These are phyloP conservation scores for Thymus quinquecostatus DNA, from an alignment of 257 asterid genomes.

Conservation along the genomic window DNA sequence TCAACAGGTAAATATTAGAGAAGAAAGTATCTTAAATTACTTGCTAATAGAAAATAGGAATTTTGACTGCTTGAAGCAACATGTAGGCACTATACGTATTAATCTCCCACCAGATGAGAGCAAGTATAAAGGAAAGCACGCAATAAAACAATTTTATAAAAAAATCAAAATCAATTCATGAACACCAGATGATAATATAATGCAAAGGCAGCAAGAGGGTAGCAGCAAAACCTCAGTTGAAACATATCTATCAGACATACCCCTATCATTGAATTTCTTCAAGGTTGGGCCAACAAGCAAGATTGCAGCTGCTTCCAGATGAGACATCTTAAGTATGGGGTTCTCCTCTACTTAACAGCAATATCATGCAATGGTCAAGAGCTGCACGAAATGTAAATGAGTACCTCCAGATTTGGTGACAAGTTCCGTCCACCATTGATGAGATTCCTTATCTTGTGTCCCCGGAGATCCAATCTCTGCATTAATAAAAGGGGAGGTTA, in stretches of 20 bases:
- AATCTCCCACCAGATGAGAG: conserved; percentile 18
- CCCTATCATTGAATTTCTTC: conserved; percentile 94
- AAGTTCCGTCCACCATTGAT: conserved; percentile 66
- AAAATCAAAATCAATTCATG: background rate
- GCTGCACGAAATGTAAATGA: conserved; percentile 22
- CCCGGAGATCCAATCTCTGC: conserved; percentile 98
- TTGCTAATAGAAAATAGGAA: no score
- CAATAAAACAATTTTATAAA: background rate
- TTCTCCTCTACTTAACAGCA: conserved; percentile 78
- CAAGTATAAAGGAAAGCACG: background rate
- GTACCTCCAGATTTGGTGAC: conserved; percentile 91
- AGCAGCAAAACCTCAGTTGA: conserved; percentile 13
- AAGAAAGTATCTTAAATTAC: conserved; percentile 6
- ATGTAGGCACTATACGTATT: conserved; percentile 16
- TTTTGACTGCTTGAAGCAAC: background rate
- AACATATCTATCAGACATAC: conserved; percentile 43
- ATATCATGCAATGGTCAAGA: conserved; percentile 14
- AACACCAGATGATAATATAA: conserved; percentile 13
- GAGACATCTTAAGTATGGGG: conserved; percentile 93
- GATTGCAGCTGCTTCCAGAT: conserved; percentile 90
- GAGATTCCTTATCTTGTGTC: conserved; percentile 89
- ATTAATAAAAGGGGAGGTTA: conserved; percentile 26
- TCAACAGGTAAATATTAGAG: conserved; percentile 21
- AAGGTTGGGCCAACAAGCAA: conserved; percentile 96
- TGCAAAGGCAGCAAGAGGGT: background rate